Percentiles rank a stretch among this genome's conserved stretches.
Conservation (phyloP, 2,329 filamentous ascomycete species). For the Myriosclerotinia curreyana region DNA sequence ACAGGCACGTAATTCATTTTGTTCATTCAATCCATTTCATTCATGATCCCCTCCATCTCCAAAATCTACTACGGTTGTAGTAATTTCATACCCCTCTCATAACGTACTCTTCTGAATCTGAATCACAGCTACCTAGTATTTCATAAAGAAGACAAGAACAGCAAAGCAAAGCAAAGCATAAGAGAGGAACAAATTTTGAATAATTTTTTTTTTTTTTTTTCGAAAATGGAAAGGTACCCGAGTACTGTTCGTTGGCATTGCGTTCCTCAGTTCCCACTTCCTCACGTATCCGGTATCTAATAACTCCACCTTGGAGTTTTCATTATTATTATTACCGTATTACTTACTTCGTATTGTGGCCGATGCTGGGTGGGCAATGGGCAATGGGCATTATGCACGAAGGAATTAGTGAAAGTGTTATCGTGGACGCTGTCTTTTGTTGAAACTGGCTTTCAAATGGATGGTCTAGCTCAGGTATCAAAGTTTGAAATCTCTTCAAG, state of each 20-base stretch:
- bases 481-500: background rate
- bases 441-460: background rate
- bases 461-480: background rate
- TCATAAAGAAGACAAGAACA: too few relatives aligned
- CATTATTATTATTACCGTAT: too few relatives aligned
- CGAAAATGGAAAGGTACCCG: too few relatives aligned
- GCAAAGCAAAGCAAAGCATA: too few relatives aligned
- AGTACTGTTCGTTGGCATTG: constrained; percentile 22
- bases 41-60: too few relatives aligned
- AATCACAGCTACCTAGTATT: too few relatives aligned
- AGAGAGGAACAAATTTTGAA: too few relatives aligned
- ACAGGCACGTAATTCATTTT: background rate
- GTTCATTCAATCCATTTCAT: background rate
- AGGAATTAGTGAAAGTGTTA: background rate
- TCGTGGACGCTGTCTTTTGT: background rate
- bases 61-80: background rate
- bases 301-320: constrained; percentile 1
- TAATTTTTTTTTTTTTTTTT: too few relatives aligned
- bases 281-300: constrained; percentile 15
- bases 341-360: too few relatives aligned
- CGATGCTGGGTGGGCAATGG: too few relatives aligned
- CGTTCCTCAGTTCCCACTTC: constrained; percentile 17
- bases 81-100: too few relatives aligned
- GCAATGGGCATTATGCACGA: background rate
- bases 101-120: too few relatives aligned